Conservation (phyloP, 177 flowering plant species). For the Tripterygium wilfordii region DNA sequence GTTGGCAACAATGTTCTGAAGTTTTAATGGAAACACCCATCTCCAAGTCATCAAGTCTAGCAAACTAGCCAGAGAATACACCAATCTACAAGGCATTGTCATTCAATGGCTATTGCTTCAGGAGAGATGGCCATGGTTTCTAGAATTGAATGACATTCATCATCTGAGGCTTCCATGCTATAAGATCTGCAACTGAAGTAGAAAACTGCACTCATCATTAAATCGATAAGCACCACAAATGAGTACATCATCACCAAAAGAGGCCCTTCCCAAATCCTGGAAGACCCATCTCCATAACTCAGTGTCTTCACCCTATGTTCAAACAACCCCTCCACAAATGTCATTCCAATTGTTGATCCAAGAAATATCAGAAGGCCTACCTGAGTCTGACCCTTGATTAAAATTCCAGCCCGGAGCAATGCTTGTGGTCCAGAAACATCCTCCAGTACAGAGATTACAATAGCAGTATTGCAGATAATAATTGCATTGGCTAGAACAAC, state of each 20-base stretch:
- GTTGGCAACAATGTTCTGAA: too few species aligned
- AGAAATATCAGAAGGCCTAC: conserved; percentile 87
- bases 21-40: too few species aligned
- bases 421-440: conserved; percentile 85
- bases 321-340: conserved; percentile 87
- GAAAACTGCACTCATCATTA: conserved; percentile 94
- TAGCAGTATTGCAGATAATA: conserved; percentile 67
- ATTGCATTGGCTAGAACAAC: conserved; percentile 68
- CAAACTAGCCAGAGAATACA: too few species aligned
- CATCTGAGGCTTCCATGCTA: conserved; percentile 38
- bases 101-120: conserved; percentile 13
- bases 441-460: conserved; percentile 81
- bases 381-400: conserved; percentile 88
- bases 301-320: conserved; percentile 91
- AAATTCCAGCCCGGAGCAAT: conserved; percentile 52
- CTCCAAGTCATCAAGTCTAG: too few species aligned
- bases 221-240: conserved; percentile 82
- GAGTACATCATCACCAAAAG: conserved; percentile 89
- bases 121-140: conserved; percentile 28
- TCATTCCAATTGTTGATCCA: conserved; percentile 83
- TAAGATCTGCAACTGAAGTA: conserved; percentile 86
- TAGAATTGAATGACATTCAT: conserved; percentile 32
- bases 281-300: conserved; percentile 98
- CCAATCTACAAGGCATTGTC: neutral
- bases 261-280: conserved; percentile 99